These are phyloP conservation scores for Lachancea kluyveri DNA, from an alignment of 805 yeast genomes.

Conservation along the genomic window DNA sequence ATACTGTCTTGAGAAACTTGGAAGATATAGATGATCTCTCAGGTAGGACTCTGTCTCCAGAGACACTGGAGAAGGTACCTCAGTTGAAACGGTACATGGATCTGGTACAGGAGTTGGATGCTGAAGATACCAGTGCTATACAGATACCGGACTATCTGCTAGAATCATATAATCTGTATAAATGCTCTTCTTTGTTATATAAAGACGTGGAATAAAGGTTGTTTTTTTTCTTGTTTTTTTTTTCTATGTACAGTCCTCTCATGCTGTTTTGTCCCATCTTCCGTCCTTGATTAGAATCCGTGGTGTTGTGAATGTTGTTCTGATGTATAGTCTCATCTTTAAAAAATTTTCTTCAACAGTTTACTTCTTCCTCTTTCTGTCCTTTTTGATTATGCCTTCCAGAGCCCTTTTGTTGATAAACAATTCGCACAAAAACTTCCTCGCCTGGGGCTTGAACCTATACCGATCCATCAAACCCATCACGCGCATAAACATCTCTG, in stretches of 20 bases:
- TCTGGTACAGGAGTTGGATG: conserved; percentile 8
- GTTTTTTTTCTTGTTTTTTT: not conserved
- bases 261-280: conserved; percentile 2
- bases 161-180: conserved; percentile 24
- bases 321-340: no score
- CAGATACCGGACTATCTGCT: conserved; percentile 21
- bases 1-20: conserved; percentile 15
- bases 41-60: conserved; percentile 13
- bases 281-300: no score
- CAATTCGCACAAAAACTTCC: conserved; percentile 61
- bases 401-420: conserved; percentile 49
- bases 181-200: conserved; percentile 25
- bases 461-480: conserved; percentile 47
- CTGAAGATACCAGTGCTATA: conserved; percentile 7
- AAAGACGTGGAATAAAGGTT: conserved; percentile 13
- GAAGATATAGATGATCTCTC: conserved; percentile 8
- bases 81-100: conserved; percentile 24
- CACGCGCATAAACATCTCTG: conserved; percentile 48
- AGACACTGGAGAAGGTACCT: conserved; percentile 16
- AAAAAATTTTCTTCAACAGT: no score
- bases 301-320: no score
- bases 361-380: conserved; percentile 26
- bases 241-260: not conserved
- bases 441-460: conserved; percentile 53
- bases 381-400: conserved; percentile 45